Percentiles rank a stretch among this genome's conserved stretches.
Evolutionary conservation across 2,329 filamentous ascomycete genomes (phyloP).

Genomic region (Phaeoacremonium minimum): DNA sequence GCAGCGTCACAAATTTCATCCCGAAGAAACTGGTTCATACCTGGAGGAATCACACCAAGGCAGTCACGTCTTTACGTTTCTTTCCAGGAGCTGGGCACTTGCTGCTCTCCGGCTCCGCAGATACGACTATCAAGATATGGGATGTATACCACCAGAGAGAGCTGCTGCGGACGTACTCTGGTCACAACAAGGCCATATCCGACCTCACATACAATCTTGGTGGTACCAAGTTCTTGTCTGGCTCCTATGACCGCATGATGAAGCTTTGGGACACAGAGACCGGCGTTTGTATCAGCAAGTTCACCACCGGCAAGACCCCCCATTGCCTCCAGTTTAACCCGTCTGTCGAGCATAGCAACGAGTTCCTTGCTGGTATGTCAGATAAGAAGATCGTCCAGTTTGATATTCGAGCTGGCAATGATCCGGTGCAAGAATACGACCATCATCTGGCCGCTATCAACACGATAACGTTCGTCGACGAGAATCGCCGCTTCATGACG

Average conservation of each 20-base stretch:
- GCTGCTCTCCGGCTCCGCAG: conserved; percentile 82
- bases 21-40: conserved; percentile 92
- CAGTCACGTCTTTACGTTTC: conserved; percentile 85
- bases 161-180: conserved; percentile 84
- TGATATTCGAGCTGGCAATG: conserved; percentile 71
- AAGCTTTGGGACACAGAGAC: conserved; percentile 99
- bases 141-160: conserved; percentile 89
- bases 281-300: conserved; percentile 80
- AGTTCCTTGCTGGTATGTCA: conserved; percentile 94
- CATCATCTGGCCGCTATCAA: conserved; percentile 98
- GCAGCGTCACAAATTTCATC: conserved; percentile 82
- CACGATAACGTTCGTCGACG: conserved; percentile 93
- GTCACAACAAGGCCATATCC: conserved; percentile 85
- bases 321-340: conserved; percentile 95
- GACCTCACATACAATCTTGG: conserved; percentile 82
- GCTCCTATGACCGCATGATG: conserved; percentile 91
- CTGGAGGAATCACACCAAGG: conserved; percentile 80
- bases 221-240: conserved; percentile 83
- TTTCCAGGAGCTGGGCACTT: conserved; percentile 86
- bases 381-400: conserved; percentile 99
- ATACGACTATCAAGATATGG: conserved; percentile 89
- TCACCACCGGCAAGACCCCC: conserved; percentile 90
- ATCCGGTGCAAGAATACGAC: conserved; percentile 94
- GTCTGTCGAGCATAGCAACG: conserved; percentile 67
- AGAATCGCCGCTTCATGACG: conserved; percentile 92